Evolutionary conservation across 352 stramenopile genomes (phyloP), one percentile per base, ranked within the genome.

Genomic region (Phytophthora syringae): DNA sequence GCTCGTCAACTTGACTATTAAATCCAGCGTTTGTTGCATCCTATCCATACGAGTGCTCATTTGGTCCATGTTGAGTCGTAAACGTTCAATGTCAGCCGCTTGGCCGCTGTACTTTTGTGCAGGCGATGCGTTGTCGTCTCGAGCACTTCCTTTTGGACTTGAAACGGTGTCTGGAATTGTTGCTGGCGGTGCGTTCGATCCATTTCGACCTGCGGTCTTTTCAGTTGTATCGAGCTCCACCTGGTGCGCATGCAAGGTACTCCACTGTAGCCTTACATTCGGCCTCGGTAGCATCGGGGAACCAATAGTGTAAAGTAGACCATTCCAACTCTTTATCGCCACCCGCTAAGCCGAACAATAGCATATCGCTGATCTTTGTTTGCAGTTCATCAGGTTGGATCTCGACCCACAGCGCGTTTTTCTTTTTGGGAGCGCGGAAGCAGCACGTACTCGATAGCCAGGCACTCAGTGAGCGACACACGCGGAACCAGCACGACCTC

Each of bases 381-480:
- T 76, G 57, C 43, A 76, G 40, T 27, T 67, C 57, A 43, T 40
- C 20, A 0, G 68, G 64, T 10, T 63, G 63, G 7, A 76, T 73
- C 36, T 53, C 34, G 9, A 52, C 63, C 50, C 63, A 72, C 21
- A 73, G 70, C 0, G 70, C n/a, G n/a, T n/a, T n/a, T n/a, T n/a
- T n/a, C n/a, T n/a, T n/a, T n/a, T n/a, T n/a, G n/a, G n/a, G n/a
- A n/a, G n/a, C n/a, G n/a, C n/a, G n/a, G n/a, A n/a, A n/a, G n/a
- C n/a, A n/a, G n/a, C n/a, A n/a, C n/a, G n/a, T n/a, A n/a, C n/a
- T n/a, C n/a, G n/a, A n/a, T n/a, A n/a, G n/a, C n/a, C n/a, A n/a
- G n/a, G n/a, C n/a, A n/a, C n/a, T n/a, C n/a, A n/a, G n/a, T n/a
- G n/a, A n/a, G n/a, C n/a, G n/a, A n/a, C n/a, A n/a, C n/a, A n/a